Evolutionary conservation across 192 early-diverging fungal genomes (phyloP), one percentile per base, ranked within the genome.

Genomic region (Chytriomyces confervae): DNA sequence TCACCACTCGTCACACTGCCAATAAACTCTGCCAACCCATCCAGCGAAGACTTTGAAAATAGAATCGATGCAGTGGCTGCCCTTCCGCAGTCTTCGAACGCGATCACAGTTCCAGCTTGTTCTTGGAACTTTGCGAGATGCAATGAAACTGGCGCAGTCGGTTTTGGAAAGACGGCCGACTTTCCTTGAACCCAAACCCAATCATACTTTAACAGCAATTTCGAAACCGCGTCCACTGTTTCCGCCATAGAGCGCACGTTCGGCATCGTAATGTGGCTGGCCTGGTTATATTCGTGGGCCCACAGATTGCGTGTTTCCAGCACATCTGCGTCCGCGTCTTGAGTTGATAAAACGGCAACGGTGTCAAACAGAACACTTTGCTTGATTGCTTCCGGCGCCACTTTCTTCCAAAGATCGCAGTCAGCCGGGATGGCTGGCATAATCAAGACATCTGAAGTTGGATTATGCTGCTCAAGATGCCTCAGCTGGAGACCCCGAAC

Each of bases 111-210:
- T n/a, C 53, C 20, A 57, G 20, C 53, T 57, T 13, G 20, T 13
- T 57, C 53, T 20, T 57, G 13, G 53, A 57, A 57, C 53, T 57
- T 57, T 57, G 53, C 53, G 16, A 57, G 20, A 57, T 5, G 13
- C 20, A 57, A 57, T n/a, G 16, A n/a, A 20, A 57, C 13, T n/a
- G 53, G 53, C 20, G 13, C 20, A 20, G 53, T 57, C 20, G 5
- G 1, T 57, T 57, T 20, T n/a, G 13, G 16, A 20, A 57, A n/a
- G 13, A n/a, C 20, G 16, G 20, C 53, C 53, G 13, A n/a, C 20
- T 13, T n/a, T n/a, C 20, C 53, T 20, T n/a, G 53, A 57, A 57
- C 53, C 53, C 53, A 57, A 57, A 57, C 53, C 53, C 53, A 57
- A 57, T 57, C 53, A 57, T 57, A 57, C 20, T 57, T 57, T 4